These are phyloP conservation scores for Phytophthora ohioensis DNA, from an alignment of 352 stramenopile species.

Conservation along the genomic window DNA sequence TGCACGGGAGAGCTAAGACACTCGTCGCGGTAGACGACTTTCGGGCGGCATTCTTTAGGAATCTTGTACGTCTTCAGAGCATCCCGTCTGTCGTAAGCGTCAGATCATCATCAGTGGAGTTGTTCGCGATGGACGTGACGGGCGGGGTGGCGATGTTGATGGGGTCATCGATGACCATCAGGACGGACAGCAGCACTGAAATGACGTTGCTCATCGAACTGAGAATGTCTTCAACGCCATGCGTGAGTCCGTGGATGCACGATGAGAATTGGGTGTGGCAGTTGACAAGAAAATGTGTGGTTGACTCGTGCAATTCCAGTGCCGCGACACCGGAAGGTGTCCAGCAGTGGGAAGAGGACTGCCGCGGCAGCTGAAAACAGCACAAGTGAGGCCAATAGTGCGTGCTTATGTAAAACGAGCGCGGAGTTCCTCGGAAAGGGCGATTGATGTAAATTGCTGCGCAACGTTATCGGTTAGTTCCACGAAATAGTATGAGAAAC, in stretches of 20 bases:
- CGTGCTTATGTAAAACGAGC: too few species aligned
- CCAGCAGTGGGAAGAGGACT: too few species aligned
- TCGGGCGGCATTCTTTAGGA: constrained; percentile 11
- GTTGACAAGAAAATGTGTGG: too few species aligned
- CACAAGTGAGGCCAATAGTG: too few species aligned
- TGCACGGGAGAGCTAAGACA: constrained; percentile 19
- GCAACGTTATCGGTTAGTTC: too few species aligned
- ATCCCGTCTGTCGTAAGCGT: constrained; percentile 6
- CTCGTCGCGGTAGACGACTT: constrained; percentile 18
- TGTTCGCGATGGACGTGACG: constrained; percentile 25
- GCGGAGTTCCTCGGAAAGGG: too few species aligned
- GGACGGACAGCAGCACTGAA: constrained; percentile 28
- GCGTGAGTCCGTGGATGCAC: constrained; percentile 32
- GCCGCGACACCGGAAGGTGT: too few species aligned
- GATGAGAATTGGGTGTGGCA: background rate
- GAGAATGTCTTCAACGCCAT: constrained; percentile 22
- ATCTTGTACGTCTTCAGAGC: constrained; percentile 14
- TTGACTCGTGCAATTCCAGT: too few species aligned
- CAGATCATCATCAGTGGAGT: background rate
- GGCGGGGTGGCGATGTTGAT: constrained; percentile 24
- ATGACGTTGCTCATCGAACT: constrained; percentile 34
- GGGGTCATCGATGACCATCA: constrained; percentile 41
- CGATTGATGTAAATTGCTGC: too few species aligned
- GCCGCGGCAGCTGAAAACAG: too few species aligned
- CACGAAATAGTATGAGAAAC: too few species aligned